These are phyloP conservation scores for Erodium texanum DNA, from an alignment of 441 rosid species.

Conservation along the genomic window DNA sequence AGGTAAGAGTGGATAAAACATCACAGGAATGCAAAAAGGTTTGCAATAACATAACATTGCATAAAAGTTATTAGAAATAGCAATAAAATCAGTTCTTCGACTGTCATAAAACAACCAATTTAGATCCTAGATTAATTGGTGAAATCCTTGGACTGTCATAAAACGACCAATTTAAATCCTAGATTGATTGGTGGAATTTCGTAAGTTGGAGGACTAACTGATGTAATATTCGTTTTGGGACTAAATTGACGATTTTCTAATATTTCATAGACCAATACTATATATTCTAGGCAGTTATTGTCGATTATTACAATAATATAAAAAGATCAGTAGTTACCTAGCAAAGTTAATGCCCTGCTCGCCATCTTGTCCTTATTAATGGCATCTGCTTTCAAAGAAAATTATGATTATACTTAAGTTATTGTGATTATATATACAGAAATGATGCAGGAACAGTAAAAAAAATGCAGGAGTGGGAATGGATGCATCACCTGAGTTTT, in stretches of 20 bases:
- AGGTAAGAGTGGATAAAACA: not conserved
- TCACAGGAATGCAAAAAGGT: not conserved
- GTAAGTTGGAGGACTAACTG: not conserved
- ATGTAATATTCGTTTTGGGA: not conserved
- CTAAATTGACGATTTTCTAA: not conserved
- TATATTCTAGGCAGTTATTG: too few relatives aligned
- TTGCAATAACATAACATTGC: not conserved
- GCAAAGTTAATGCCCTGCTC: not conserved
- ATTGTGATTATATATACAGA: not conserved
- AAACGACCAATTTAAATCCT: not conserved
- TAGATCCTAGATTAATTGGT: not conserved
- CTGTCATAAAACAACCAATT: not conserved
- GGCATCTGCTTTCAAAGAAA: not conserved
- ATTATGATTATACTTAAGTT: not conserved
- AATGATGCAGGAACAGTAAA: too few relatives aligned
- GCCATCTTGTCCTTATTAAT: not conserved
- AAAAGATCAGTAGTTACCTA: not conserved
- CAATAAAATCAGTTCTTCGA: not conserved
- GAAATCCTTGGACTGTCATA: not conserved
- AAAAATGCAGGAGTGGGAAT: not conserved
- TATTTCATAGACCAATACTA: too few relatives aligned
- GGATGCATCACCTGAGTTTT: slow-evolving; percentile 29
- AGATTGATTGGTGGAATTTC: not conserved
- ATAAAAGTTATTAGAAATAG: not conserved
- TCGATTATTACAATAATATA: not conserved